Percentiles rank a stretch among this genome's conserved stretches.
phyloP scores from a whole-genome alignment of 78 protist genomes.

The Pigoraptor vietnamica region DNA sequence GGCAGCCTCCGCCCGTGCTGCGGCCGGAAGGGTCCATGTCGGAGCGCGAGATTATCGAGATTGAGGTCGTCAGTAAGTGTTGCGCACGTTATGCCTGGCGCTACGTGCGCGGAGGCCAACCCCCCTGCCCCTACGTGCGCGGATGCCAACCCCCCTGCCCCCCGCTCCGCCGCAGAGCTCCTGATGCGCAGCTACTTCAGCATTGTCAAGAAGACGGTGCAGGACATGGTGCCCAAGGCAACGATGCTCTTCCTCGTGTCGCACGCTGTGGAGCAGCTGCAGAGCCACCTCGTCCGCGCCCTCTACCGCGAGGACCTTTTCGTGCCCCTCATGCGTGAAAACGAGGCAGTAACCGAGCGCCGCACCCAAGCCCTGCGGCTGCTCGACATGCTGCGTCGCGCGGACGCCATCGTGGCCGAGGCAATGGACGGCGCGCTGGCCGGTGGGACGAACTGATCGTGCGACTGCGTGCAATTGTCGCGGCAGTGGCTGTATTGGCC shows the following conservation, averaged over 20 bases:
- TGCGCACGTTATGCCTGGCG: neutral
- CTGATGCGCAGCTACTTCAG: constrained; percentile 68
- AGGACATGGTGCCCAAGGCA: constrained; percentile 85
- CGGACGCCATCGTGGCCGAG: neutral
- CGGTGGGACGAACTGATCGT: too few relatives aligned
- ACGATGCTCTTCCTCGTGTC: constrained; percentile 86
- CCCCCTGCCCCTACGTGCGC: too few relatives aligned
- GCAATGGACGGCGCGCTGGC: neutral
- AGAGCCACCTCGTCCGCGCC: neutral
- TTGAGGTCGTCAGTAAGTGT: neutral
- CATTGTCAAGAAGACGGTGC: constrained; percentile 76
- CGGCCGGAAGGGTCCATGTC: neutral
- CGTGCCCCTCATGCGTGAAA: neutral
- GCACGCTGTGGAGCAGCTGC: neutral
- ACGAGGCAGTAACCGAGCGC: neutral
- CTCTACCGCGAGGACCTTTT: neutral
- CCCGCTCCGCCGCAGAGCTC: neutral
- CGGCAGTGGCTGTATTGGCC: too few relatives aligned
- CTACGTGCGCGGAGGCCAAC: too few relatives aligned
- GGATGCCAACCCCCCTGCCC: too few relatives aligned
- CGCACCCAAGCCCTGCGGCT: neutral
- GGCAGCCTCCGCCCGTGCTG: neutral
- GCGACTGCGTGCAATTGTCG: too few relatives aligned
- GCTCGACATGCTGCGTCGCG: neutral
- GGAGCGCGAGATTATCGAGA: neutral